Conservation (phyloP, 495 filamentous ascomycete genomes). For the Pseudoneurospora amorphoporcata region DNA sequence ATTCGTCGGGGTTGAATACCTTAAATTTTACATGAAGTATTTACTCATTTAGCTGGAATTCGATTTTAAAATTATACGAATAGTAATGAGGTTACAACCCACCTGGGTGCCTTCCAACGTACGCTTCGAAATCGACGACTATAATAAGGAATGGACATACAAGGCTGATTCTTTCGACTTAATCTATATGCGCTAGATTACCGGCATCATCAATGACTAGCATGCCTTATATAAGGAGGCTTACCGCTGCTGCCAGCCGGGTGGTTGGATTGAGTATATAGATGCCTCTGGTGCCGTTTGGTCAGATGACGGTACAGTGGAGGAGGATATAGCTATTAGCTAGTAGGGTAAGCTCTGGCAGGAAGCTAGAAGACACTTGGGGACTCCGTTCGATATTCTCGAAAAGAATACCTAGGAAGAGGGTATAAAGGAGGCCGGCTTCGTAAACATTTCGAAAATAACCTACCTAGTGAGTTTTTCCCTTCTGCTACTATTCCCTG, state of each 20-base stretch:
- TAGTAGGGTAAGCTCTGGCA: slow-evolving; percentile 15
- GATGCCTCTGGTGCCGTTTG: slow-evolving; percentile 15
- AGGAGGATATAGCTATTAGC: slow-evolving; percentile 3
- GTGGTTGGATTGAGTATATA: slow-evolving; percentile 17
- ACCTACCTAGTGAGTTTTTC: not conserved
- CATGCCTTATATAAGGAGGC: slow-evolving; percentile 27
- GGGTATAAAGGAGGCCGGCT: slow-evolving; percentile 21
- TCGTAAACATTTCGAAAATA: not conserved
- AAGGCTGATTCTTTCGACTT: slow-evolving; percentile 43
- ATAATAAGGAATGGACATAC: slow-evolving; percentile 37
- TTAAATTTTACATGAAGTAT: no score
- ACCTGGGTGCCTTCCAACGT: slow-evolving; percentile 43
- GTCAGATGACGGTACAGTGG: slow-evolving; percentile 11
- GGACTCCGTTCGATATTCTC: slow-evolving; percentile 7
- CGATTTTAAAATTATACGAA: no score
- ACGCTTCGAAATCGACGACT: slow-evolving; percentile 43
- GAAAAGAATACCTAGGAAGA: slow-evolving; percentile 20
- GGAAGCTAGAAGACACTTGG: slow-evolving; percentile 6
- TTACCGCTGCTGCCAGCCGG: slow-evolving; percentile 14
- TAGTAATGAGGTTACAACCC: no score
- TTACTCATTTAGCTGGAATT: no score
- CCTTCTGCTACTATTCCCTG: not conserved
- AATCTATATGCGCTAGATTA: slow-evolving; percentile 44
- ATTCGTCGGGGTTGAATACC: no score
- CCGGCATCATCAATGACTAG: slow-evolving; percentile 45